Evolutionary conservation across 2,329 filamentous ascomycete species (phyloP).

Genomic region (Mycosphaerella sp.): DNA sequence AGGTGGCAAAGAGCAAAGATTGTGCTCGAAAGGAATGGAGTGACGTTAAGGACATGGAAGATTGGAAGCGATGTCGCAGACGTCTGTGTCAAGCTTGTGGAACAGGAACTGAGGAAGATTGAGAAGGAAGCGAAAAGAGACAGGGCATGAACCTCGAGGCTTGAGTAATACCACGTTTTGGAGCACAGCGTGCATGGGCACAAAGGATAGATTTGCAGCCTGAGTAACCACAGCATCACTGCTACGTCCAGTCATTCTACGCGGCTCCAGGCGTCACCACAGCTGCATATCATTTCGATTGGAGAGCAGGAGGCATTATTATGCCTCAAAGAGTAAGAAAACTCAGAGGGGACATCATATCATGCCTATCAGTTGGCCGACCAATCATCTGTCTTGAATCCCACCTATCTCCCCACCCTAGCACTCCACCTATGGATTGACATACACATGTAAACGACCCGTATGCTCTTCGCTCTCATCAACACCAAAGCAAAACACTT

Average conservation of each 20-base stretch:
- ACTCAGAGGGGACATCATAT: background rate
- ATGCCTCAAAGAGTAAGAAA: too few species aligned
- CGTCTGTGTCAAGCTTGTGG: slow-evolving; percentile 61
- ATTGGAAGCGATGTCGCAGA: slow-evolving; percentile 62
- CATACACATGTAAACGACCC: background rate
- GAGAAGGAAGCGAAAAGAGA: slow-evolving; percentile 22
- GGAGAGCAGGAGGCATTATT: background rate
- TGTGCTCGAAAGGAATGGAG: slow-evolving; percentile 57
- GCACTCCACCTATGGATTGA: background rate
- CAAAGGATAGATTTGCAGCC: background rate
- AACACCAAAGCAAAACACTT: background rate
- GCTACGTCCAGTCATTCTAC: background rate
- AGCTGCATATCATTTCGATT: background rate
- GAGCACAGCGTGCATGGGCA: too few species aligned
- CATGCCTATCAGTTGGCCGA: background rate
- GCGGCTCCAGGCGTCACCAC: background rate
- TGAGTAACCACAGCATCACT: background rate
- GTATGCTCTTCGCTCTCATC: background rate
- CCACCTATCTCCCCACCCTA: background rate
- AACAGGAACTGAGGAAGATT: slow-evolving; percentile 46
- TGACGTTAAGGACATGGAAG: slow-evolving; percentile 67
- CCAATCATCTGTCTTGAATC: background rate
- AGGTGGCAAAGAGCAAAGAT: slow-evolving; percentile 60
- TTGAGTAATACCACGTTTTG: background rate
- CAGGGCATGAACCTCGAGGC: background rate